phyloP scores from a whole-genome alignment of 2,329 filamentous ascomycete genomes.

The Sphaerostilbella broomeana region DNA sequence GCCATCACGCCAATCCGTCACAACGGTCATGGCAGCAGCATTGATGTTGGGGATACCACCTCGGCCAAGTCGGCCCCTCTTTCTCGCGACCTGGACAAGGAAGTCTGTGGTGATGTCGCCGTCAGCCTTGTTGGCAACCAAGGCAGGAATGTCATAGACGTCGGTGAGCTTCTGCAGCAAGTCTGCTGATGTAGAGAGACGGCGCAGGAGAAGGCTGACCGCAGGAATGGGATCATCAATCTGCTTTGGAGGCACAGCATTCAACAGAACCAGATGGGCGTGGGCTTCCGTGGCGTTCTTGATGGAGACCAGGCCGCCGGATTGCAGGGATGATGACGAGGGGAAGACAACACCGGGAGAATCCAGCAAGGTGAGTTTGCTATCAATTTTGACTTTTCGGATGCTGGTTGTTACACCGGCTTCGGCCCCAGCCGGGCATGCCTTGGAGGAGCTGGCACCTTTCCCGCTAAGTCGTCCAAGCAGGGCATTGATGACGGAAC shows the following conservation, averaged over 20 bases:
- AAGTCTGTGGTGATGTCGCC: constrained; percentile 85
- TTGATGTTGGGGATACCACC: constrained; percentile 86
- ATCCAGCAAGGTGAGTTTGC: constrained; percentile 87
- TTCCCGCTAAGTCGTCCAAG: constrained; percentile 67
- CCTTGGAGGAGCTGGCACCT: constrained; percentile 48
- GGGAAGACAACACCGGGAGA: constrained; percentile 95
- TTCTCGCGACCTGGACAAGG: constrained; percentile 87
- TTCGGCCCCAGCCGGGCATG: constrained; percentile 84
- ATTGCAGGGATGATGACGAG: constrained; percentile 42
- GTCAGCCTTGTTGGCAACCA: constrained; percentile 58
- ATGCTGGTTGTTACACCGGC: constrained; percentile 87
- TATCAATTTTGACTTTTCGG: constrained; percentile 87
- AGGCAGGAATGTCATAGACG: constrained; percentile 76
- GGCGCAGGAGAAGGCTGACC: constrained; percentile 74
- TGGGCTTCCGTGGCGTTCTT: constrained; percentile 66
- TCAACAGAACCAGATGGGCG: constrained; percentile 79
- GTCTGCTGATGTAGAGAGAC: constrained; percentile 65
- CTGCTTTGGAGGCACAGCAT: constrained; percentile 87
- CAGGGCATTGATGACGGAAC: constrained; percentile 90
- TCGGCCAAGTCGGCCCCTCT: constrained; percentile 79
- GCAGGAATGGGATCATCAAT: constrained; percentile 89
- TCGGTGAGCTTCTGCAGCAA: constrained; percentile 73
- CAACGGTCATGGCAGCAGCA: constrained; percentile 83
- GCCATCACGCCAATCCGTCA: constrained; percentile 95
- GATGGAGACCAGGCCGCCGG: constrained; percentile 39